phyloP scores from a whole-genome alignment of 371 early-diverging fungal species.

The Apophysomyces ossiformis region DNA sequence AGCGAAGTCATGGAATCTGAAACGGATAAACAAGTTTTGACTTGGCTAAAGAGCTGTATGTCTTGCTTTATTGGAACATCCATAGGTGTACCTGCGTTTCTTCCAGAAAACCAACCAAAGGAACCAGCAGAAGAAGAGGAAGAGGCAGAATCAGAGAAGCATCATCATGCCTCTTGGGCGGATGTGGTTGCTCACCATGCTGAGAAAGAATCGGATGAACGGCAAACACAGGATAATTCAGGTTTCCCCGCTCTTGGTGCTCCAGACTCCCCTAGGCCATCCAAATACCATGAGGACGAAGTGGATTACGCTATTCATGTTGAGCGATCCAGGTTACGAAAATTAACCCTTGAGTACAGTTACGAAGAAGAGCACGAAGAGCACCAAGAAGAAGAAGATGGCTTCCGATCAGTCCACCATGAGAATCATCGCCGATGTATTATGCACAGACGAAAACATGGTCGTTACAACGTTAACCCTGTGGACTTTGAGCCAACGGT shows the following conservation, averaged over 20 bases:
- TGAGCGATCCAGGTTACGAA: slow-evolving; percentile 17
- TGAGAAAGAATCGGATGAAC: slow-evolving; percentile 11
- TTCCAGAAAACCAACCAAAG: slow-evolving; percentile 15
- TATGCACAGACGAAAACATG: slow-evolving; percentile 5
- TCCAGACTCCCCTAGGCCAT: slow-evolving; percentile 6
- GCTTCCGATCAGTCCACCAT: slow-evolving; percentile 5
- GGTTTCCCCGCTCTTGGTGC: slow-evolving; percentile 16
- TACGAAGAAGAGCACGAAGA: background rate
- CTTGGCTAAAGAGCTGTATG: slow-evolving; percentile 17
- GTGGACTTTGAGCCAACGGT: slow-evolving; percentile 20
- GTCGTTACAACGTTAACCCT: slow-evolving; percentile 4
- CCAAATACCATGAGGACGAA: slow-evolving; percentile 16
- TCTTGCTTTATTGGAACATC: slow-evolving; percentile 22
- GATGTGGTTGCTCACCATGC: slow-evolving; percentile 34
- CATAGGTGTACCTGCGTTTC: slow-evolving; percentile 21
- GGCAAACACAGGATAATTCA: background rate
- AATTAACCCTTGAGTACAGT: slow-evolving; percentile 10
- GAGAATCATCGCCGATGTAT: background rate
- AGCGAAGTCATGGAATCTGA: slow-evolving; percentile 45
- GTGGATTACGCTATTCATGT: slow-evolving; percentile 19
- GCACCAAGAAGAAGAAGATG: slow-evolving; percentile 17
- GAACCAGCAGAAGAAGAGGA: background rate
- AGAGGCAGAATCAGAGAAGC: slow-evolving; percentile 15
- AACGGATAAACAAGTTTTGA: slow-evolving; percentile 44
- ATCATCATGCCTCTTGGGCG: slow-evolving; percentile 29